Evolutionary conservation across 352 stramenopile species (phyloP).

Genomic region (Bremia lactucae): DNA sequence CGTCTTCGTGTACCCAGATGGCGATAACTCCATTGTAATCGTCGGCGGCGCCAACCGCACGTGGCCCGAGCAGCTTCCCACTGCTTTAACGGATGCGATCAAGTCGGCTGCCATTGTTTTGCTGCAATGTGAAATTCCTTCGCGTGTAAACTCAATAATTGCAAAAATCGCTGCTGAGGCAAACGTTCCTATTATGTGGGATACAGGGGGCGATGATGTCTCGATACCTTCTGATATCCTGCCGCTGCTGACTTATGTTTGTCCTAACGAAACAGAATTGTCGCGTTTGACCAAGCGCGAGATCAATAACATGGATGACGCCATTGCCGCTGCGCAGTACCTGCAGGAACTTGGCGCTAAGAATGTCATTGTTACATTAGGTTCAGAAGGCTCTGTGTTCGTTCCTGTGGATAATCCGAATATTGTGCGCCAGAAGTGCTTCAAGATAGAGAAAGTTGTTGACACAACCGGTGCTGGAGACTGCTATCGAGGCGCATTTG

Average conservation of each 20-base stretch:
- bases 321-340: slow-evolving; percentile 36
- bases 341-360: slow-evolving; percentile 41
- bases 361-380: slow-evolving; percentile 59
- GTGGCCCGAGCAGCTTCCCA: slow-evolving; percentile 38
- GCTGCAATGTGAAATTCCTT: slow-evolving; percentile 65
- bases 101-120: slow-evolving; percentile 45
- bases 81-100: slow-evolving; percentile 30
- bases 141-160: slow-evolving; percentile 42
- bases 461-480: slow-evolving; percentile 76
- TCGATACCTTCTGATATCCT: slow-evolving; percentile 43
- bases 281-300: slow-evolving; percentile 26
- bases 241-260: slow-evolving; percentile 46
- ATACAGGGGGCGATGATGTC: slow-evolving; percentile 63
- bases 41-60: slow-evolving; percentile 62
- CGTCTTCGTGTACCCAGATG: slow-evolving; percentile 73
- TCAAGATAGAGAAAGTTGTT: slow-evolving; percentile 49
- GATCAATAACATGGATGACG: slow-evolving; percentile 35
- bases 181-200: slow-evolving; percentile 60
- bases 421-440: slow-evolving; percentile 35
- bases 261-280: slow-evolving; percentile 75
- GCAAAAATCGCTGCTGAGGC: slow-evolving; percentile 32
- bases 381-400: slow-evolving; percentile 55
- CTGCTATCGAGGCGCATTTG: slow-evolving; percentile 66
- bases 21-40: slow-evolving; percentile 81
- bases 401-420: slow-evolving; percentile 25